Evolutionary conservation across 441 rosid species (phyloP), one percentile per base, ranked within the genome.

Genomic region (Euphorbia schlechtendalii): DNA sequence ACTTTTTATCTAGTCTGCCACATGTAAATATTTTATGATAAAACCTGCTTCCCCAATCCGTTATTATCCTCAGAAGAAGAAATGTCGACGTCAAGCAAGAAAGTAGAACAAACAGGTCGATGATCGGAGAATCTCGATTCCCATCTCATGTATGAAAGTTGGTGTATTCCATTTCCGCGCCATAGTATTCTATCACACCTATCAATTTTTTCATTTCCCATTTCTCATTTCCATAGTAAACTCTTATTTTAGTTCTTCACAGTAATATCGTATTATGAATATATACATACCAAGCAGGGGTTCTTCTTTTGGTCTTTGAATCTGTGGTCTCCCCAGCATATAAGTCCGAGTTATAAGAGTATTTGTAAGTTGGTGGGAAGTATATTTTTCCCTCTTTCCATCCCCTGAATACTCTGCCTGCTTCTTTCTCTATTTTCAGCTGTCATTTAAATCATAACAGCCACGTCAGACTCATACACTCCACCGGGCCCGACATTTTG

Each of bases 101-200:
- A 91, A n/a, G 82, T 75, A 5, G 92, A 79, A 30, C 90, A 87
- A 17, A 94, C 99, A 5, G 99, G 98, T 52, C 99, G 76, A 71
- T 94, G 99, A 62, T 94, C 96, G 0, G 99, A 94, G 70, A 94
- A 86, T 73, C 87, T 80, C 0, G 96, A 91, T 65, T 91, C 99
- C 24, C 88, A 84, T 0, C 98, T 83, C 0, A 82, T 65, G 48
- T 94, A 94, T 0, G 88, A 82, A 30, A 86, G 62, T 43, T 91
- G 96, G 21, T 77, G 85, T 30, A 91, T 89, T 49, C 98, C 90
- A 52, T 73, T 73, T 34, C 99, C 98, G 28, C 71, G 73, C 99
- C 99, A 94, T 13, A 94, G 69, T 77, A 94, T 89, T 78, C 97
- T 69, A 49, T 94, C 99, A 65, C 99, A 94, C 99, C 99, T 93